Percentiles rank a stretch among this genome's conserved stretches.
Evolutionary conservation across 495 filamentous ascomycete species (phyloP).

Genomic region (Hyaloscypha finlandica): DNA sequence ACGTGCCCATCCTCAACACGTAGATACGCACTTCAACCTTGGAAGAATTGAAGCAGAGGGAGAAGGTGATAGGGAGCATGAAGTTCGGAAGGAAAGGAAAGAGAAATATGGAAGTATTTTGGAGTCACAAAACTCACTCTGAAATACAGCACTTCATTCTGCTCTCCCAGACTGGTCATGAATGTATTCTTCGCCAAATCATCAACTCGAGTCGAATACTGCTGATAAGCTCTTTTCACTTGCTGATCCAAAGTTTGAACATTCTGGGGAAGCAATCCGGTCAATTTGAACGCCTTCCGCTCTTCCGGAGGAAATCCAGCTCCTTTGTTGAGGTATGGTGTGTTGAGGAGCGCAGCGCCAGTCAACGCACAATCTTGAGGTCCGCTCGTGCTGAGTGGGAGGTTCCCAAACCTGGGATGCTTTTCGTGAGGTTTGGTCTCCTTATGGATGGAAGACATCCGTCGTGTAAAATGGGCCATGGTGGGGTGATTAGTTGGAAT

Average conservation of each 20-base stretch:
- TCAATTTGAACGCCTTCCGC: constrained; percentile 65
- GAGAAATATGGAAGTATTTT: background rate
- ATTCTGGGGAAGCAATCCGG: constrained; percentile 70
- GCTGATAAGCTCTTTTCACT: constrained; percentile 74
- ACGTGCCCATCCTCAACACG: no score
- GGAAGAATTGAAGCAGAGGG: no score
- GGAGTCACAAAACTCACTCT: constrained; percentile 43
- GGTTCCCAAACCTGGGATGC: constrained; percentile 53
- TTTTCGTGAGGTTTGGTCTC: constrained; percentile 31
- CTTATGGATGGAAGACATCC: constrained; percentile 26
- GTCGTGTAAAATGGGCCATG: background rate
- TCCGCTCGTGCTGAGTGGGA: constrained; percentile 64
- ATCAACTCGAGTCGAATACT: constrained; percentile 62
- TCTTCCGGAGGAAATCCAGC: constrained; percentile 73
- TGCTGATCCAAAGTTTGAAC: constrained; percentile 83
- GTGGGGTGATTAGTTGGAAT: constrained; percentile 23
- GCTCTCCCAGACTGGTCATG: constrained; percentile 76
- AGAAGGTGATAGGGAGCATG: no score
- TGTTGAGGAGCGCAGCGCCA: constrained; percentile 64
- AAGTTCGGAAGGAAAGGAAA: background rate
- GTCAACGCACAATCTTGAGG: constrained; percentile 61
- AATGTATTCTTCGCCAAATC: constrained; percentile 81
- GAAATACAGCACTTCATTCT: constrained; percentile 80
- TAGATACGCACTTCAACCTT: no score
- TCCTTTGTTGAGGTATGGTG: constrained; percentile 81